phyloP scores from a whole-genome alignment of 441 rosid species.

The Pelargonium citronellum region DNA sequence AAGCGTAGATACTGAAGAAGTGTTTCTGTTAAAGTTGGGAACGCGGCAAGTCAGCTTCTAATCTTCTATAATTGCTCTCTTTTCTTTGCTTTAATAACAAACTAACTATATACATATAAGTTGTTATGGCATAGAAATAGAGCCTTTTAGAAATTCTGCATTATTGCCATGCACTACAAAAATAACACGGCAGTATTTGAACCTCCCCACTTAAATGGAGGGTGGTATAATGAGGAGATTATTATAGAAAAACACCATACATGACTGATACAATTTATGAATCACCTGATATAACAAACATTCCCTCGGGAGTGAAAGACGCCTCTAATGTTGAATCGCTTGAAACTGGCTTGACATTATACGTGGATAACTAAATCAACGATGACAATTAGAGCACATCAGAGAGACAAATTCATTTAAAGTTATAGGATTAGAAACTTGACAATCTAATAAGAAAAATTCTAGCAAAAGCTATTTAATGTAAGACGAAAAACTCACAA shows the following conservation, averaged over 20 bases:
- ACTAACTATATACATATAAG: too few species aligned
- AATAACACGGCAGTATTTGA: too few species aligned
- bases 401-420: constrained; percentile 14
- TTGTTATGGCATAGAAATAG: too few species aligned
- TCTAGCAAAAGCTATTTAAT: background rate
- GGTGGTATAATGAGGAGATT: background rate
- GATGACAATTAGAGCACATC: constrained; percentile 19
- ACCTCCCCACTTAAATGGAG: background rate
- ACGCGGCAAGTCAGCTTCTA: background rate
- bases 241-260: too few species aligned
- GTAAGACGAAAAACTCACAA: constrained; percentile 37
- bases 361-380: constrained; percentile 58
- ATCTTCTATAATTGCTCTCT: too few species aligned
- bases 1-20: background rate
- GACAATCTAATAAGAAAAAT: background rate
- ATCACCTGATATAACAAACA: constrained; percentile 81
- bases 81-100: too few species aligned
- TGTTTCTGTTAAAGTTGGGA: background rate
- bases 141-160: too few species aligned
- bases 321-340: constrained; percentile 79
- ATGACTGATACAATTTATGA: background rate
- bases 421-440: background rate
- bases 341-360: constrained; percentile 74
- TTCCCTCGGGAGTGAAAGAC: constrained; percentile 93
- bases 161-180: too few species aligned